Conservation (phyloP, 768 basidiomycete genomes). For the Tulasnella sp. region DNA sequence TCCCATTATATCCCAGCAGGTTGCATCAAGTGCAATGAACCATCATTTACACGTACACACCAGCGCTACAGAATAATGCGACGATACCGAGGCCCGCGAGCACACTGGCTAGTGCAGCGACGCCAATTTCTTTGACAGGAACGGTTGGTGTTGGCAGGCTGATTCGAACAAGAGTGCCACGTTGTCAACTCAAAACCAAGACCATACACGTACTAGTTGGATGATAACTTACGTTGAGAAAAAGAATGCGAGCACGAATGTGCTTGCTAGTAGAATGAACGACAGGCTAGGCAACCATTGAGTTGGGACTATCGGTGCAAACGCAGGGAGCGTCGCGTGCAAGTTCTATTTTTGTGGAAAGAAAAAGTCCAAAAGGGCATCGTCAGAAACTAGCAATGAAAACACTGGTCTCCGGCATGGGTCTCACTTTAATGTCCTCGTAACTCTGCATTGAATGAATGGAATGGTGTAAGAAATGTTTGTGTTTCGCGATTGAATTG, state of each 20-base stretch:
- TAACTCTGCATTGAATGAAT: no score
- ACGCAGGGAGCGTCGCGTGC: slow-evolving; percentile 57
- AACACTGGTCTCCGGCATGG: no score
- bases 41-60: slow-evolving; percentile 83
- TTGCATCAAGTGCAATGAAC: no score
- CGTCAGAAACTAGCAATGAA: no score
- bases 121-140: slow-evolving; percentile 50
- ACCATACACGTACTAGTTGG: not conserved
- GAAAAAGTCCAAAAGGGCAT: not conserved
- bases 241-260: slow-evolving; percentile 83
- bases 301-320: slow-evolving; percentile 59
- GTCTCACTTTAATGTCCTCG: no score
- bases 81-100: slow-evolving; percentile 85
- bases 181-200: not conserved
- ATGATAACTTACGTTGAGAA: slow-evolving; percentile 46
- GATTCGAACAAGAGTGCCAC: slow-evolving; percentile 11
- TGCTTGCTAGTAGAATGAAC: slow-evolving; percentile 55
- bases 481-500: no score
- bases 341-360: slow-evolving; percentile 37
- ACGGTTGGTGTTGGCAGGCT: slow-evolving; percentile 68
- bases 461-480: no score
- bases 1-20: no score
- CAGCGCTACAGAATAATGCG: slow-evolving; percentile 75
- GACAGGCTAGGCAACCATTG: slow-evolving; percentile 50
- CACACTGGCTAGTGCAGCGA: slow-evolving; percentile 62